Evolutionary conservation across 2,329 filamentous ascomycete species (phyloP).

Genomic region (Pezicula rhizophila): DNA sequence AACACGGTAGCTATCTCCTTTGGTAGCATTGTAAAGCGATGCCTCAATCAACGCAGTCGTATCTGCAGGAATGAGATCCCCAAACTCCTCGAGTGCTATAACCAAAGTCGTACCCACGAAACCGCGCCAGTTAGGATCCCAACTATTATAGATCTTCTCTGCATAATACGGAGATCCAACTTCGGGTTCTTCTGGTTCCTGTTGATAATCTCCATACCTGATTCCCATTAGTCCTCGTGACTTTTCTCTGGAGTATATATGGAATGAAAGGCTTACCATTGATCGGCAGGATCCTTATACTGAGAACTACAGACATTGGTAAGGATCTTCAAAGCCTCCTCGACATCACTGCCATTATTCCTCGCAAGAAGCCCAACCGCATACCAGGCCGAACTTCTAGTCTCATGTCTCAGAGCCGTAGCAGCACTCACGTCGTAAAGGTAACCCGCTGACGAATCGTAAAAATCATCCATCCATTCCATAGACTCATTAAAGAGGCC

Average conservation of each 20-base stretch:
- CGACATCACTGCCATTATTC: slow-evolving; percentile 42
- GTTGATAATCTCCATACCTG: slow-evolving; percentile 45
- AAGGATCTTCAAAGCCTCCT: slow-evolving; percentile 47
- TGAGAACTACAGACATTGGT: slow-evolving; percentile 46
- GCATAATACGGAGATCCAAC: slow-evolving; percentile 47
- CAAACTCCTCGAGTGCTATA: slow-evolving; percentile 52
- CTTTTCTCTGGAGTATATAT: not conserved
- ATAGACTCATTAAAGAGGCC: slow-evolving; percentile 44
- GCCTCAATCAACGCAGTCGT: slow-evolving; percentile 39
- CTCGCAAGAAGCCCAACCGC: slow-evolving; percentile 50
- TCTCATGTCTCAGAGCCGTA: slow-evolving; percentile 47
- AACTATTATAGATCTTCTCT: slow-evolving; percentile 45
- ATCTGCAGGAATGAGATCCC: slow-evolving; percentile 36
- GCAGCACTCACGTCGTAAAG: slow-evolving; percentile 42
- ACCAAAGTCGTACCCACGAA: slow-evolving; percentile 56
- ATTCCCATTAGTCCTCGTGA: not conserved
- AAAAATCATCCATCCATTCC: slow-evolving; percentile 48
- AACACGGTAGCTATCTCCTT: slow-evolving; percentile 56
- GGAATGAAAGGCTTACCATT: slow-evolving; percentile 41
- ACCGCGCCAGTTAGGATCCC: slow-evolving; percentile 61
- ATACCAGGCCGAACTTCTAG: slow-evolving; percentile 53
- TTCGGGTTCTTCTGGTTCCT: slow-evolving; percentile 50
- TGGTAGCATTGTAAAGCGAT: slow-evolving; percentile 47
- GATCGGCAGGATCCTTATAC: slow-evolving; percentile 42
- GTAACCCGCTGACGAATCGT: slow-evolving; percentile 46